A percentile compares a stretch with the other conserved stretches of the same genome.
Evolutionary conservation across 768 basidiomycete genomes (phyloP).

Genomic region (Leucocoprinus sp.): DNA sequence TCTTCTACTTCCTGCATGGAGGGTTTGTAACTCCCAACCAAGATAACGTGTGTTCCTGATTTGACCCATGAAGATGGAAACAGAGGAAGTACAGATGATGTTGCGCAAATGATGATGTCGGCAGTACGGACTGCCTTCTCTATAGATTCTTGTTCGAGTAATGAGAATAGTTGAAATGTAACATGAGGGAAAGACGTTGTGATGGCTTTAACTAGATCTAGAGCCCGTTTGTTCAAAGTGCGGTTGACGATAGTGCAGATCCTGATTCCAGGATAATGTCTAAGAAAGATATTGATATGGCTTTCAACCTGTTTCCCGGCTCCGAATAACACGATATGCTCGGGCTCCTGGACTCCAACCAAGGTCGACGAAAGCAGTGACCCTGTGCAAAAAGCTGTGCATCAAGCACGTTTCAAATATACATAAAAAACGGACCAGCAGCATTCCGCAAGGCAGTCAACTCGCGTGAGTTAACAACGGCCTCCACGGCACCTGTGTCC

Average conservation of each 20-base stretch:
- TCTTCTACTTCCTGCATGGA: conserved; percentile 71
- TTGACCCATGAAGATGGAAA: conserved; percentile 62
- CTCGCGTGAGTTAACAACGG: conserved; percentile 67
- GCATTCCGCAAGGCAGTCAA: conserved; percentile 81
- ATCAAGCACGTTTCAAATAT: neutral
- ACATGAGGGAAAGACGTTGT: conserved; percentile 20
- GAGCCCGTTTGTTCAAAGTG: conserved; percentile 39
- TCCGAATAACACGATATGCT: conserved; percentile 54
- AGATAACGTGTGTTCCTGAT: conserved; percentile 57
- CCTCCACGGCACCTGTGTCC: conserved; percentile 55
- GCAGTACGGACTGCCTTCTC: conserved; percentile 29
- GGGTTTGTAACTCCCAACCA: conserved; percentile 79
- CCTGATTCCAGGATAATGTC: conserved; percentile 44
- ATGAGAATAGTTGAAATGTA: conserved; percentile 16
- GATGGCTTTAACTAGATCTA: conserved; percentile 24
- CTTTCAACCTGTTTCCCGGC: conserved; percentile 64
- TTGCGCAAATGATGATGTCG: conserved; percentile 68
- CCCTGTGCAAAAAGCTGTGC: conserved; percentile 29
- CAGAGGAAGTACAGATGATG: conserved; percentile 60
- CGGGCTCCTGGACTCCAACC: conserved; percentile 34
- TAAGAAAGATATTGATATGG: conserved; percentile 56
- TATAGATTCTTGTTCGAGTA: conserved; percentile 13
- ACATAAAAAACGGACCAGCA: conserved; percentile 44
- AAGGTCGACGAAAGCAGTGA: conserved; percentile 60
- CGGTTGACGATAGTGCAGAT: conserved; percentile 60